Percentiles rank a stretch among this genome's conserved stretches.
Evolutionary conservation across 495 filamentous ascomycete genomes (phyloP).

Genomic region (Letharia lupina): DNA sequence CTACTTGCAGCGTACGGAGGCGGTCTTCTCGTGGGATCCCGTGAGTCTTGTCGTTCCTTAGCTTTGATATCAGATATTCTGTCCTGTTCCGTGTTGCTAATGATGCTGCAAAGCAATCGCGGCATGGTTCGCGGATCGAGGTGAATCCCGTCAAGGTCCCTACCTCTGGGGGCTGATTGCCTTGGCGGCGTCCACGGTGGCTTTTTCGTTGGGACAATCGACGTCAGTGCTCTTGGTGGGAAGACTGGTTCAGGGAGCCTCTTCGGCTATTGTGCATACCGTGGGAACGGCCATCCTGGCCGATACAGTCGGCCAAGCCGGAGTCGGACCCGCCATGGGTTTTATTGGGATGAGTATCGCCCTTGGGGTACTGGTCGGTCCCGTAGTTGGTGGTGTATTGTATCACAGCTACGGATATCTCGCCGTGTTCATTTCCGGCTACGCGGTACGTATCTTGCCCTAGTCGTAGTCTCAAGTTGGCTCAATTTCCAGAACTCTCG

Average conservation of each 20-base stretch:
- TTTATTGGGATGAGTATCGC: constrained; percentile 54
- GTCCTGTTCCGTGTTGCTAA: constrained; percentile 12
- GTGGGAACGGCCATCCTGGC: constrained; percentile 50
- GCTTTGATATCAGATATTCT: not conserved
- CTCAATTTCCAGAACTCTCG: not conserved
- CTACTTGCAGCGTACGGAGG: constrained; percentile 68
- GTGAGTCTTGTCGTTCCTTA: constrained; percentile 29
- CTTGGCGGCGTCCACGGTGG: constrained; percentile 44
- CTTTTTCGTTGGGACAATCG: constrained; percentile 46
- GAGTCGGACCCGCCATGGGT: constrained; percentile 56
- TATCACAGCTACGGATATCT: constrained; percentile 39
- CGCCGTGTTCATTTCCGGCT: constrained; percentile 48
- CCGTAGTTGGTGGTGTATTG: constrained; percentile 43
- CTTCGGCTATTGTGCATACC: constrained; percentile 52
- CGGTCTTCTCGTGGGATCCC: constrained; percentile 52
- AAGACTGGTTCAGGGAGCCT: constrained; percentile 50
- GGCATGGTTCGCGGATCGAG: constrained; percentile 49
- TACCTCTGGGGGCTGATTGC: constrained; percentile 50
- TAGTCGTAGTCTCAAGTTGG: not conserved
- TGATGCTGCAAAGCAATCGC: constrained; percentile 25
- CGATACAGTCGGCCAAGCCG: constrained; percentile 49
- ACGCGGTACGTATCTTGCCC: constrained; percentile 23
- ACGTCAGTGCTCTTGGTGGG: constrained; percentile 45
- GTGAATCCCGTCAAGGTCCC: constrained; percentile 42
- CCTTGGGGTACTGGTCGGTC: constrained; percentile 45